Conservation (phyloP, 2,329 filamentous ascomycete genomes). For the Ciborinia camelliae region DNA sequence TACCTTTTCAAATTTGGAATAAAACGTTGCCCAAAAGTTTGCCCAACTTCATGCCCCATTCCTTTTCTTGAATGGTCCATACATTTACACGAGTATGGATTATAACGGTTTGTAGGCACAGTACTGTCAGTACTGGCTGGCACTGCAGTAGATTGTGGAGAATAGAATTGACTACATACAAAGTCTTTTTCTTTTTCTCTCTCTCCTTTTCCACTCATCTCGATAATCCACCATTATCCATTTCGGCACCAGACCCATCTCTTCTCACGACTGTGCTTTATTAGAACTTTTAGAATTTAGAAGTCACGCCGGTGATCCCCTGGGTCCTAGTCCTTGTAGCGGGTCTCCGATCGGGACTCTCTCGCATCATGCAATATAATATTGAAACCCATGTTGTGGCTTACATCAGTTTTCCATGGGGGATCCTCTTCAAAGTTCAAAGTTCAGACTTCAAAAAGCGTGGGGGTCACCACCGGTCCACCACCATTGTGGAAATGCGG, state of each 20-base stretch:
- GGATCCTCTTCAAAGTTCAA: slow-evolving; percentile 1
- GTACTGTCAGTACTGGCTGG: too few relatives aligned
- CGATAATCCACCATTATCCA: not conserved
- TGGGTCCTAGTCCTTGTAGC: not conserved
- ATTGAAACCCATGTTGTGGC: slow-evolving; percentile 13
- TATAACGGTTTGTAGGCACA: too few relatives aligned
- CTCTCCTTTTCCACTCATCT: not conserved
- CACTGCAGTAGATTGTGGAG: not conserved
- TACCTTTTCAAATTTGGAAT: not conserved
- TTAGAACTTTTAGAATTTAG: too few relatives aligned
- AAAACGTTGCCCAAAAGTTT: too few relatives aligned
- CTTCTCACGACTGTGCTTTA: slow-evolving; percentile 10
- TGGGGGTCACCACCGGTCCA: slow-evolving; percentile 4
- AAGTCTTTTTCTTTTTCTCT: too few relatives aligned
- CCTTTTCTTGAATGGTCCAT: not conserved
- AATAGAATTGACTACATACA: too few relatives aligned
- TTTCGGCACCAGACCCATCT: too few relatives aligned
- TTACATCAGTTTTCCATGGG: slow-evolving; percentile 9
- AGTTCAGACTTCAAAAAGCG: too few relatives aligned
- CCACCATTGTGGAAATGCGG: not conserved
- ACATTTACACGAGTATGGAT: too few relatives aligned
- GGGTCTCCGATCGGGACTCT: slow-evolving; percentile 14
- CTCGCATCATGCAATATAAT: slow-evolving; percentile 13
- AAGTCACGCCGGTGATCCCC: slow-evolving; percentile 4
- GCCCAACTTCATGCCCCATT: slow-evolving; percentile 1